phyloP scores from a whole-genome alignment of 306 rosid genomes.

The Delonix regia region DNA sequence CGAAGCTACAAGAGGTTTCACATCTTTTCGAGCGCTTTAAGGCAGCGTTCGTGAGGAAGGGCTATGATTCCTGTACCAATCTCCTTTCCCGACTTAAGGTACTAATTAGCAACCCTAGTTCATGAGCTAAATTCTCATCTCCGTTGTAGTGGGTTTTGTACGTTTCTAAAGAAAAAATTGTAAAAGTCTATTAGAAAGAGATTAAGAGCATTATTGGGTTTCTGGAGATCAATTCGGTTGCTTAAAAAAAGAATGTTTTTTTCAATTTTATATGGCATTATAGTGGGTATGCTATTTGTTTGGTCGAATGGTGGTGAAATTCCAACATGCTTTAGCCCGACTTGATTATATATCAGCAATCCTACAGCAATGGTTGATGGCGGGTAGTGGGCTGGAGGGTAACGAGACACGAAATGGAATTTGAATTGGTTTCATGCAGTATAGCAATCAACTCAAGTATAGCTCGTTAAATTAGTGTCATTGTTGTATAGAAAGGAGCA shows the following conservation, averaged over 20 bases:
- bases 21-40: constrained; percentile 85
- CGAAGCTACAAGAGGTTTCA: constrained; percentile 69
- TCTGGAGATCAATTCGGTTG: background rate
- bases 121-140: background rate
- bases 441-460: background rate
- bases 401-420: background rate
- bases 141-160: background rate
- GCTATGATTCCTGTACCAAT: constrained; percentile 52
- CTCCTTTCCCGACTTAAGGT: constrained; percentile 87
- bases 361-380: background rate
- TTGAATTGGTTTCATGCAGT: background rate
- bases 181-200: background rate
- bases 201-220: background rate
- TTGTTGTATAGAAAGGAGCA: background rate
- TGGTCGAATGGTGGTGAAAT: background rate
- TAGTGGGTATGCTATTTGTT: background rate
- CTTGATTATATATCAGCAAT: background rate
- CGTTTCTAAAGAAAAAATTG: background rate
- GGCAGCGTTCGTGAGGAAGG: constrained; percentile 68
- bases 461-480: background rate
- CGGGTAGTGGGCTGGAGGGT: background rate
- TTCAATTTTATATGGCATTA: background rate
- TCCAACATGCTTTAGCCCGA: background rate
- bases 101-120: constrained; percentile 45
- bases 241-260: background rate